phyloP scores from a whole-genome alignment of 495 filamentous ascomycete genomes.

The Penicillium arizonense region DNA sequence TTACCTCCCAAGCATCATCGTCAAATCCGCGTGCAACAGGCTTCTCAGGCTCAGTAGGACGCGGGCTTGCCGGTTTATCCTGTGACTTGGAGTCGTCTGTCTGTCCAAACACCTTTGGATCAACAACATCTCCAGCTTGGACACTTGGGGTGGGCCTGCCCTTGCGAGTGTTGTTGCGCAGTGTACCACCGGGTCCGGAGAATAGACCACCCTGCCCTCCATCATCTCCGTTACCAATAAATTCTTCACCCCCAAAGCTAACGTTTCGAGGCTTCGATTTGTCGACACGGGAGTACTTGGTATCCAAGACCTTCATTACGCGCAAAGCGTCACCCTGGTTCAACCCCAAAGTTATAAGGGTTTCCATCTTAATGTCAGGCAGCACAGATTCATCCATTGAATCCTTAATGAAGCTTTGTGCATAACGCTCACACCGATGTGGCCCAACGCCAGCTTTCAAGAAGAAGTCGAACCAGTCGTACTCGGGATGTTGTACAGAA shows the following conservation, averaged over 20 bases:
- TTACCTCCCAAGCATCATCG: conserved; percentile 96
- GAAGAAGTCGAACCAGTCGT: conserved; percentile 99
- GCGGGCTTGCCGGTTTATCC: conserved; percentile 42
- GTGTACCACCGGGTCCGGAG: conserved; percentile 80
- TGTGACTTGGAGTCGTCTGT: conserved; percentile 45
- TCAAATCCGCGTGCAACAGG: conserved; percentile 72
- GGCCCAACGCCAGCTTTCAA: conserved; percentile 85
- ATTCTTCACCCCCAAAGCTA: conserved; percentile 58
- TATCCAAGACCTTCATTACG: conserved; percentile 86
- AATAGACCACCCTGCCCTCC: conserved; percentile 72
- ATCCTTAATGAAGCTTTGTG: conserved; percentile 81
- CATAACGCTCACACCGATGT: conserved; percentile 90
- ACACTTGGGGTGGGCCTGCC: conserved; percentile 82
- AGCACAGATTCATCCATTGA: conserved; percentile 93
- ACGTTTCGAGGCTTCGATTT: conserved; percentile 61
- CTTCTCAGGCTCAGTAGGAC: conserved; percentile 39
- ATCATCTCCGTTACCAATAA: conserved; percentile 50
- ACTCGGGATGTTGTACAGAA: conserved; percentile 60
- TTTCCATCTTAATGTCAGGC: conserved; percentile 78
- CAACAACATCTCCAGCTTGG: conserved; percentile 80
- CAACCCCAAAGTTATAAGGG: conserved; percentile 80
- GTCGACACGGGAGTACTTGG: conserved; percentile 64
- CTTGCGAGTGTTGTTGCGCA: conserved; percentile 95
- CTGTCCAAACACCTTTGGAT: conserved; percentile 80
- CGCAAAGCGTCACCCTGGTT: conserved; percentile 96